These are phyloP conservation scores for Candida germanica DNA, from an alignment of 805 yeast genomes.

Conservation along the genomic window DNA sequence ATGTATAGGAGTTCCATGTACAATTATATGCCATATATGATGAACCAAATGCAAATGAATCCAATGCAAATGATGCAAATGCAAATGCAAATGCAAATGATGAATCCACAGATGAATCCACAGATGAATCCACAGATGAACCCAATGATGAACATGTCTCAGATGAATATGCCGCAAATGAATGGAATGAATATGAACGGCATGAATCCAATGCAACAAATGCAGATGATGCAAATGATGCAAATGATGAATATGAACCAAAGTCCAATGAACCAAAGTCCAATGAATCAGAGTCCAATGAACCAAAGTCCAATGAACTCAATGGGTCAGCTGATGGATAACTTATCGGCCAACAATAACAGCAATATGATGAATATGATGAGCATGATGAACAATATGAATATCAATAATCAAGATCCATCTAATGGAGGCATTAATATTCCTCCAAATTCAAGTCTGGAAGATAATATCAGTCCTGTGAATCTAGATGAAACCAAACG, in stretches of 20 bases:
- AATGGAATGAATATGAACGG: slow-evolving; percentile 6
- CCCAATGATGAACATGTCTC: slow-evolving; percentile 2
- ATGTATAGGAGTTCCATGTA: slow-evolving; percentile 16
- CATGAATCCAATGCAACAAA: slow-evolving; percentile 16
- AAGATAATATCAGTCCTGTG: slow-evolving; percentile 4
- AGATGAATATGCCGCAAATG: slow-evolving; percentile 1
- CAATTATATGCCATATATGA: slow-evolving; percentile 8
- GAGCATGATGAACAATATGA: slow-evolving; percentile 3
- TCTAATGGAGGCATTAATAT: neutral
- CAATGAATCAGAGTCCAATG: too few relatives aligned
- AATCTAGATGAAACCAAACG: neutral
- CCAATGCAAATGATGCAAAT: slow-evolving; percentile 1
- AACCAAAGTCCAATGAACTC: slow-evolving; percentile 5
- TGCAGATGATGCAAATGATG: slow-evolving; percentile 13
- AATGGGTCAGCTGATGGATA: slow-evolving; percentile 1
- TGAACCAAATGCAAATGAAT: slow-evolving; percentile 11
- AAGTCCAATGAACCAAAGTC: slow-evolving; percentile 6
- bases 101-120: slow-evolving; percentile 8
- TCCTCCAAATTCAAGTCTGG: neutral
- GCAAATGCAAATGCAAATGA: slow-evolving; percentile 11
- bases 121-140: slow-evolving; percentile 11
- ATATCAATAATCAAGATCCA: neutral
- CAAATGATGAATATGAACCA: slow-evolving; percentile 5
- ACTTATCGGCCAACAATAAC: slow-evolving; percentile 3
- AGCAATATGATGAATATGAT: slow-evolving; percentile 2